Percentiles rank a stretch among this genome's conserved stretches.
phyloP scores from a whole-genome alignment of 768 basidiomycete genomes.

The Suillus tomentosus region DNA sequence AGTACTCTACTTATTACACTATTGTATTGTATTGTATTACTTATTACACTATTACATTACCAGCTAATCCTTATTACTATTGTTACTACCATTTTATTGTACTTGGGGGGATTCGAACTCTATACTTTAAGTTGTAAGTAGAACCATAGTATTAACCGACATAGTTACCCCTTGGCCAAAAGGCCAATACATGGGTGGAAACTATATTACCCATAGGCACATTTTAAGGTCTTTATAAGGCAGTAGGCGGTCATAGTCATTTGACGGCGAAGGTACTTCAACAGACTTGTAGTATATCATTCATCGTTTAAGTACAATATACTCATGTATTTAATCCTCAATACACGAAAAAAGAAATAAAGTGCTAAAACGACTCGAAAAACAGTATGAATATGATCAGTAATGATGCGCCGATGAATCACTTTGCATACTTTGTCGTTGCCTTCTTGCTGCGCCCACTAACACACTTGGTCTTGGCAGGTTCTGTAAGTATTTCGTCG shows the following conservation, averaged over 20 bases:
- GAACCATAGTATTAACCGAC: not conserved
- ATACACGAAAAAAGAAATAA: not conserved
- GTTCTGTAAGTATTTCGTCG: too few relatives aligned
- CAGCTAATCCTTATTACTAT: too few relatives aligned
- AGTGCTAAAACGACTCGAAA: not conserved
- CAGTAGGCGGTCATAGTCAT: not conserved
- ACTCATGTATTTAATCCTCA: not conserved
- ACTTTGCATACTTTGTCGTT: not conserved
- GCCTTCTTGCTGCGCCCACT: not conserved
- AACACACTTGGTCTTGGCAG: not conserved
- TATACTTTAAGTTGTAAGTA: not conserved
- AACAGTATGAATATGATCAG: not conserved
- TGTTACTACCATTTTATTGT: not conserved
- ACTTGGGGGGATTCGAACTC: not conserved
- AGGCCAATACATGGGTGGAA: not conserved
- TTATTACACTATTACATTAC: not conserved
- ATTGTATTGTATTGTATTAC: too few relatives aligned
- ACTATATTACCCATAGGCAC: not conserved
- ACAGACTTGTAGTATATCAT: too few relatives aligned
- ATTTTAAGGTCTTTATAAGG: not conserved
- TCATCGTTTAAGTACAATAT: too few relatives aligned
- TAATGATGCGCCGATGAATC: too few relatives aligned
- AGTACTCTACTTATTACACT: not conserved
- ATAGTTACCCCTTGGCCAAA: not conserved
- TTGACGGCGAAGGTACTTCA: too few relatives aligned